These are phyloP conservation scores for Chytriomyces hyalinus DNA, from an alignment of 192 early-diverging fungal species.

Conservation along the genomic window DNA sequence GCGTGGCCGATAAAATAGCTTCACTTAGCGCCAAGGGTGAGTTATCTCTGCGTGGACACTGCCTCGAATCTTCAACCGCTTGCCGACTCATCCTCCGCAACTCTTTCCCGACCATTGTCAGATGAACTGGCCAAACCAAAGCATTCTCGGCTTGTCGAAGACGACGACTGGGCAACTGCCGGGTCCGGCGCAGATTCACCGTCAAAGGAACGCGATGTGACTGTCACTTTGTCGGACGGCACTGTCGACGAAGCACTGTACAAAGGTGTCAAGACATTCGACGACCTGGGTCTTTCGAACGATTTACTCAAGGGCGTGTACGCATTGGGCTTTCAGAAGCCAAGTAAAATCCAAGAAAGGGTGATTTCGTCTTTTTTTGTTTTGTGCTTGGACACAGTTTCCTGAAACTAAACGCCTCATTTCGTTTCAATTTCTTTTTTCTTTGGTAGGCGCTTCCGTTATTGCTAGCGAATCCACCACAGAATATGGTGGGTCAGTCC, in stretches of 20 bases:
- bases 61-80: not conserved
- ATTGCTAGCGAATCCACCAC: constrained; percentile 82
- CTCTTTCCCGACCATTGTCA: not conserved
- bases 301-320: constrained; percentile 92
- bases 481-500: constrained; percentile 98
- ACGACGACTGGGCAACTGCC: constrained; percentile 23
- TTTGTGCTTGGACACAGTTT: not conserved
- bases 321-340: constrained; percentile 89
- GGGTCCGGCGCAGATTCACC: not conserved
- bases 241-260: constrained; percentile 80
- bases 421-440: too few relatives aligned
- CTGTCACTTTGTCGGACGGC: constrained; percentile 65
- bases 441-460: constrained; percentile 76
- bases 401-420: constrained; percentile 11
- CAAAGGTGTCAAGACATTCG: constrained; percentile 70
- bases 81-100: not conserved
- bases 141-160: constrained; percentile 32
- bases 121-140: not conserved
- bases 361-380: not conserved
- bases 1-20: not conserved
- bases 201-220: constrained; percentile 51
- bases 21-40: constrained; percentile 1
- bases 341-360: constrained; percentile 93
- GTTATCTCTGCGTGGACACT: not conserved
- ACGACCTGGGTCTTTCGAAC: constrained; percentile 63